Evolutionary conservation across 345 rosid species (phyloP), one percentile per base, ranked within the genome.

Genomic region (Noccaea caerulescens): DNA sequence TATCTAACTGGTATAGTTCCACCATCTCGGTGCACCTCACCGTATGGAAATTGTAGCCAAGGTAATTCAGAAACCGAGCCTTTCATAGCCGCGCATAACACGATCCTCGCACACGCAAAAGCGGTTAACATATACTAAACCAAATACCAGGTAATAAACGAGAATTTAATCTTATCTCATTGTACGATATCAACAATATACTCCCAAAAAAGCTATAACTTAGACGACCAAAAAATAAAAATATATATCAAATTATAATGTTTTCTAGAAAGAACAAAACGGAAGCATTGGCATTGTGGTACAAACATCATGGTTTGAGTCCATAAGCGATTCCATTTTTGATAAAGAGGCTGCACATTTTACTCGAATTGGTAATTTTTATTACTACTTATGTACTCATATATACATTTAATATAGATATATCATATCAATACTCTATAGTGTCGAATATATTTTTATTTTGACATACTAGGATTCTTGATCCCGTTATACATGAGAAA

Each of bases 201-300:
- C 18, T 16, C 18, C 18, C 18, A 16, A 16, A 16, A 16, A 16
- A 16, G 18, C 18, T 16, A 16, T 16, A 16, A 16, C 18, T 16
- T 16, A 16, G 18, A 16, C 18, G 18, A 16, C 18, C 18, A 16
- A 16, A 16, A 0, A 16, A 16, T 16, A 16, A 16, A 16, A 16
- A 16, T 16, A 16, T 9, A 44, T 9, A 14, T n/a, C 9, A 38
- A 0, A 8, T 38, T 30, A 9, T 6, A 2, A 32, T 33, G 18
- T 16, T 20, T 25, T 1, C 7, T 55, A 88, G 88, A 74, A 73
- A 72, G 47, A 77, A 58, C 91, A 88, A 76, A 78, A 52, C 0
- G 91, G 91, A 30, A 79, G 67, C 51, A 82, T 86, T 41, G 91
- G 94, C 42, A 79, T 88, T 62, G 91, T 84, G 39, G 54, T 86